Evolutionary conservation across 2,329 filamentous ascomycete species (phyloP), one percentile per base, ranked within the genome.

Genomic region (Penicillium sp.): DNA sequence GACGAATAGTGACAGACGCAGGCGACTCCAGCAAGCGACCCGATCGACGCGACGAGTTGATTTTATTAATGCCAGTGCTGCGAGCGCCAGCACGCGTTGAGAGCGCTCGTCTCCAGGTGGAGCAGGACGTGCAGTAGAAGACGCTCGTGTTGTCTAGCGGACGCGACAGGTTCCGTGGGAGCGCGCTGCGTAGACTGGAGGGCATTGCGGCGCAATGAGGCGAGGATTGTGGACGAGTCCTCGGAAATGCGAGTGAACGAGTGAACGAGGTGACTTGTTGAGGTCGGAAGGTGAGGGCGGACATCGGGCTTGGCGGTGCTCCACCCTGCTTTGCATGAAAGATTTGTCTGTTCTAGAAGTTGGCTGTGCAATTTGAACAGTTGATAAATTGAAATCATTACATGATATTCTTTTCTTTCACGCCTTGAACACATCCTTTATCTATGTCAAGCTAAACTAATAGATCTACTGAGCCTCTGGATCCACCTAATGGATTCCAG

Each of bases 71-170:
- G 52, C 29, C 49, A 39, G 38, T 47, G 52, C 18, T 51, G 41
- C 35, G 47, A 52, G 24, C 49, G 42, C 38, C 46, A 44, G 56
- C 44, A 59, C 61, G 64, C 59, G 66, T 66, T 46, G 65, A 58
- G 44, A 67, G 54, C 10, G 57, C 55, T 40, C 65, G 66, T 47
- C 66, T 61, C 62, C 66, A 66, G 55, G 58, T 67, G 29, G 69
- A 63, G 59, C 72, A 75, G 12, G 72, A 73, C 1, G 70, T 71
- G 49, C 72, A 75, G 55, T 67, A 66, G 50, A 71, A 69, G 27
- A 66, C 54, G 38, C 58, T 48, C 3, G 52, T 50, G 24, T 42
- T 55, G 33, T 62, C 61, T 46, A 61, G 46, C n/a, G 63, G 49
- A 45, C 60, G 62, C 50, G 58, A 56, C 42, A 72, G 57, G 64